Conservation (phyloP, 768 basidiomycete genomes). For the Clitopilus passeckerianus region DNA sequence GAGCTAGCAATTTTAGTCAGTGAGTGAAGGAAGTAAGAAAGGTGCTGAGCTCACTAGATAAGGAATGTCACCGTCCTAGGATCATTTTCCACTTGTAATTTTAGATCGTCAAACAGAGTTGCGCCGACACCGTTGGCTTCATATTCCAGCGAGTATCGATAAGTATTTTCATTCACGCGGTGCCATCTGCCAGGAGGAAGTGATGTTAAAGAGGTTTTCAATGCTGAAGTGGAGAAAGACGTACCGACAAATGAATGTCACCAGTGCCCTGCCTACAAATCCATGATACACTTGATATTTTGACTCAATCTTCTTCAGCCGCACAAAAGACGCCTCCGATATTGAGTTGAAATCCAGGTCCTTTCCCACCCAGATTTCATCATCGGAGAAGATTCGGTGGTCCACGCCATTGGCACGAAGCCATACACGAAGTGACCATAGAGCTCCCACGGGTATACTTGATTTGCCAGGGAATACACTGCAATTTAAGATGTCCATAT, state of each 20-base stretch:
- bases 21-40: slow-evolving; percentile 3
- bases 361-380: slow-evolving; percentile 61
- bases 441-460: slow-evolving; percentile 45
- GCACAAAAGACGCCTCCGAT: slow-evolving; percentile 50
- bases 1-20: slow-evolving; percentile 27
- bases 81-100: slow-evolving; percentile 49
- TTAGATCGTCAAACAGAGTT: slow-evolving; percentile 46
- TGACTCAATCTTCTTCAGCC: slow-evolving; percentile 34
- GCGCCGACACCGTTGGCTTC: slow-evolving; percentile 59
- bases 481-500: background rate
- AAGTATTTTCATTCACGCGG: slow-evolving; percentile 34
- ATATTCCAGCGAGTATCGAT: slow-evolving; percentile 58
- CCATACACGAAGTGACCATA: slow-evolving; percentile 63
- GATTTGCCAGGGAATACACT: slow-evolving; percentile 60
- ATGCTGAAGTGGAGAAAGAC: slow-evolving; percentile 5
- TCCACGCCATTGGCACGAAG: slow-evolving; percentile 51
- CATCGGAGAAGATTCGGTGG: slow-evolving; percentile 59
- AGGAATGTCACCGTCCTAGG: slow-evolving; percentile 50
- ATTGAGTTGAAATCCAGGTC: slow-evolving; percentile 62
- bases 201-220: background rate
- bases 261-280: slow-evolving; percentile 48
- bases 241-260: slow-evolving; percentile 53
- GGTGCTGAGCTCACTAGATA: slow-evolving; percentile 47
- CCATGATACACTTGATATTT: slow-evolving; percentile 51
- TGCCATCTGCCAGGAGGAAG: slow-evolving; percentile 40